Evolutionary conservation across 2,329 filamentous ascomycete species (phyloP), one percentile per base, ranked within the genome.

Genomic region (Huntiella moniliformis): DNA sequence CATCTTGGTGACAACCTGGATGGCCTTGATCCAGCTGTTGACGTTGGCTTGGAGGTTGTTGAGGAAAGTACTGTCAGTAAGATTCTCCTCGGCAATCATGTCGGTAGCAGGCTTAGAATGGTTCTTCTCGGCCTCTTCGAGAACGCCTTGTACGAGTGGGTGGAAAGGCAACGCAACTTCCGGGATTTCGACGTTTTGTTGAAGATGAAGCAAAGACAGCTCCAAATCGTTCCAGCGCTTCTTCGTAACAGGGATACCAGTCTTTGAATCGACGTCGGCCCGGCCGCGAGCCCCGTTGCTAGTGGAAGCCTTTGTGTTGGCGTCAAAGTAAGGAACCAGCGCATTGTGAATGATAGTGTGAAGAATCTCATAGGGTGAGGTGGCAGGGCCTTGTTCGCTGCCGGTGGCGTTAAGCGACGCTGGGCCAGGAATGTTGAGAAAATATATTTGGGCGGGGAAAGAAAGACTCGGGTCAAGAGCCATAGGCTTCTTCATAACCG

Each of bases 1-100:
- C 67, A 94, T 82, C 63, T 92, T 92, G 35, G 91, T 98, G 54
- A 95, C 92, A 41, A 81, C 80, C 60, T 95, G 88, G 53, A 99
- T 98, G 8, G 88, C 93, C 65, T 93, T 93, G 65, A 98, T 98
- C 91, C 91, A 99, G 52, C 80, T 79, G 60, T 96, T 98, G 50
- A 96, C 91, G 42, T 80, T 91, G 43, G 83, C 80, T 59, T 96
- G 91, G 34, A 99, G 68, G 54, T 81, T 86, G 62, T 98, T 98
- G 56, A 95, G 78, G 54, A 98, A 92, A 8, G 77, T 77, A 56
- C 84, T 94, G 62, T 95, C 91, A 49, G 84, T 78, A 32, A 95
- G 67, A n/a, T 92, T 71, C 8, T 73, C 63, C 6, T 73, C 56
- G 2, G 85, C 80, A 40, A 98, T 82, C 51, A 85, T 64, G 38